Evolutionary conservation across 2,329 filamentous ascomycete genomes (phyloP), one percentile per base, ranked within the genome.

Genomic region (Thelonectria olida): DNA sequence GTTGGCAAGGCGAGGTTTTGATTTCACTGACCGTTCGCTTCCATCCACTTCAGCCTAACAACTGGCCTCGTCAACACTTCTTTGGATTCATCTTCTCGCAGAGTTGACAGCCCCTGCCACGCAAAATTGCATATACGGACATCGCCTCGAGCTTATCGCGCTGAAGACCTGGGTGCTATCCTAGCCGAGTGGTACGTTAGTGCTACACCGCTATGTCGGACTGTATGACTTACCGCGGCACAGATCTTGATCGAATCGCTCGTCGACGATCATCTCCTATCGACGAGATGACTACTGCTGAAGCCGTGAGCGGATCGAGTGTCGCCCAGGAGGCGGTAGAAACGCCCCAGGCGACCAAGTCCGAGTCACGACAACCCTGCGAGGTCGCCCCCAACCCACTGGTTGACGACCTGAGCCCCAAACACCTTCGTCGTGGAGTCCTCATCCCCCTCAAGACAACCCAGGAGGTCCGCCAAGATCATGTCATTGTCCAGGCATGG

Each of bases 381-480:
- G 67, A 70, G 52, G 57, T 75, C 28, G 53, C 72, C 27, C 66
- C 78, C n/a, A 80, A 80, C 51, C 74, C 74, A 10, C 65, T 81
- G 38, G 72, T 79, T 17, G 74, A 80, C 44, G 71, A 76, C 22
- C 66, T 81, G 9, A 75, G 73, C 28, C 62, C 72, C 4, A 58
- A 72, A 1, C 74, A 81, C 20, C 67, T 80, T 22, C 74, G 80
- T 17, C 76, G 76, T 19, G 84, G 84, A 15, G 82, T 86, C 28
- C 74, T 90, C 45, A 84, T 89, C 42, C 86, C 87, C 27, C 79
- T 90, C 48, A 90, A 89, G 76, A 90, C 88, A 4, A 85, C 84
- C 2, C 82, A 89, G 45, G 88, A 90, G 73, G 81, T 88, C 53
- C 81, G 84, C 52, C 85, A 88, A 66, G 84, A 86, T 56, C 83